phyloP scores from a whole-genome alignment of 1,139 yeast genomes.

The Hansenula lynferdii region DNA sequence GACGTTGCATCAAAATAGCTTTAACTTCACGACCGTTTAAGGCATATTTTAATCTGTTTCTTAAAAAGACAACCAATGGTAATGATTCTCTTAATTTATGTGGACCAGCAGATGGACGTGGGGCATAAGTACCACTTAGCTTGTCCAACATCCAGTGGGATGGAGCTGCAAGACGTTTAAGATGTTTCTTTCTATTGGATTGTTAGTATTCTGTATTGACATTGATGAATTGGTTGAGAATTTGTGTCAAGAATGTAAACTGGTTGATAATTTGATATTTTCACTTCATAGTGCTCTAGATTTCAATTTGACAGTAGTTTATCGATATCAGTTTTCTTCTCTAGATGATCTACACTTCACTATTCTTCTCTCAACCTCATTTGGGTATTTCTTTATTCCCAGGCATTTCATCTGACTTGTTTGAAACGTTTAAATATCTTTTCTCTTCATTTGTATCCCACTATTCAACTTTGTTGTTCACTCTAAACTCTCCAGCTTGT shows the following conservation, averaged over 20 bases:
- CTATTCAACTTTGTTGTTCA: neutral
- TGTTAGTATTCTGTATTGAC: constrained; percentile 28
- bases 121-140: constrained; percentile 98
- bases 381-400: no score
- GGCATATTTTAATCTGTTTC: constrained; percentile 99
- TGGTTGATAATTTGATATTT: neutral
- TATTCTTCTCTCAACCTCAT: no score
- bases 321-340: no score
- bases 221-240: no score
- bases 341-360: neutral
- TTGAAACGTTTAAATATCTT: no score
- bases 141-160: constrained; percentile 99
- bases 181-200: constrained; percentile 67
- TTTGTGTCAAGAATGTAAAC: neutral
- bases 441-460: neutral
- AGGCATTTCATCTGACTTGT: no score
- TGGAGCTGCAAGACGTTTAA: constrained; percentile 98
- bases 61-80: constrained; percentile 95
- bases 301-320: no score
- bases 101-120: constrained; percentile 99
- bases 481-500: neutral
- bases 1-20: constrained; percentile 99
- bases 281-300: no score
- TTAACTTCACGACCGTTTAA: constrained; percentile 99
- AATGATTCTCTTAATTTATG: constrained; percentile 99